Conservation (phyloP, 805 yeast species). For the Candida sithepensis region DNA sequence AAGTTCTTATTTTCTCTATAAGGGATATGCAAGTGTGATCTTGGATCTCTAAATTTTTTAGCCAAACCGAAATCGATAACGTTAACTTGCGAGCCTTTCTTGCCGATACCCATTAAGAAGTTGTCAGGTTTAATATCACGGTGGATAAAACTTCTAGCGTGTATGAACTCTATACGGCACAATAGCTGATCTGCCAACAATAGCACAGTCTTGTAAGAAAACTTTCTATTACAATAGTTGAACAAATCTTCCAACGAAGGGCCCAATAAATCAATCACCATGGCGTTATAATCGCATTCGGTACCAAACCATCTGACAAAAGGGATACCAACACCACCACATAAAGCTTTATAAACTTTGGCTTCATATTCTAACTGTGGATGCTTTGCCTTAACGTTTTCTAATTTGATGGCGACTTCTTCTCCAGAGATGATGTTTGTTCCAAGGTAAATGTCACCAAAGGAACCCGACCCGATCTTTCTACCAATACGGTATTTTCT, state of each 20-base stretch:
- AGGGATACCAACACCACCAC: constrained; percentile 97
- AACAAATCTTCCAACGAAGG: constrained; percentile 94
- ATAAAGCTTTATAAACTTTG: constrained; percentile 85
- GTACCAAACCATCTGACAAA: constrained; percentile 96
- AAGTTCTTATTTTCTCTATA: constrained; percentile 94
- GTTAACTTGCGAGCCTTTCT: constrained; percentile 92
- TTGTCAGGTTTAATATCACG: constrained; percentile 84
- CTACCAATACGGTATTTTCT: constrained; percentile 92
- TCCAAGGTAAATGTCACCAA: constrained; percentile 93
- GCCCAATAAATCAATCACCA: constrained; percentile 94
- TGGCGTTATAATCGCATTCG: constrained; percentile 93
- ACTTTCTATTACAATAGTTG: constrained; percentile 92
- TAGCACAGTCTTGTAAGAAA: constrained; percentile 88
- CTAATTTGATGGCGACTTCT: constrained; percentile 95
- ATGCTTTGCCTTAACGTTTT: constrained; percentile 84
- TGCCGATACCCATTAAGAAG: constrained; percentile 84
- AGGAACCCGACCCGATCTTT: constrained; percentile 94
- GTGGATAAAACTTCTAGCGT: constrained; percentile 88
- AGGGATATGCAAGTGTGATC: constrained; percentile 92
- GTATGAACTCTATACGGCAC: constrained; percentile 92
- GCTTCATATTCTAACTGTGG: constrained; percentile 98
- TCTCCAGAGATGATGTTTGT: constrained; percentile 94
- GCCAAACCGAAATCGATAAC: constrained; percentile 94
- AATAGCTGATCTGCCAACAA: constrained; percentile 91
- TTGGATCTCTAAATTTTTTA: constrained; percentile 89